Conservation (phyloP, 192 early-diverging fungal genomes). For the Umbelopsis sp. region DNA sequence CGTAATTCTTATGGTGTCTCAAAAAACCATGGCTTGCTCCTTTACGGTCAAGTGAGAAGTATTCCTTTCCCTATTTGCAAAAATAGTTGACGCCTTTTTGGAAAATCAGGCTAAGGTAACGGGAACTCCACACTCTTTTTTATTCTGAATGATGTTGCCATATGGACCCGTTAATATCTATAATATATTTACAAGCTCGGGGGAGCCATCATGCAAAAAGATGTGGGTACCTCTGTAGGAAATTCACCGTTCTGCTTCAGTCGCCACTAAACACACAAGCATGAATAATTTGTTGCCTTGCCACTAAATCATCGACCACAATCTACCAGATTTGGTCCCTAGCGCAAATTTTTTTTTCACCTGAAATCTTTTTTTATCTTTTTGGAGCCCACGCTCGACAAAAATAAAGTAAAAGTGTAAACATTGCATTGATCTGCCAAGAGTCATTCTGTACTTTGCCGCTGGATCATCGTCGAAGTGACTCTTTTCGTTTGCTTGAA, state of each 20-base stretch:
- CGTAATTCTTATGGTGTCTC: slow-evolving; percentile 19
- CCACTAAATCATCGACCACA: no score
- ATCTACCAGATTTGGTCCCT: no score
- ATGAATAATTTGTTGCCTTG: no score
- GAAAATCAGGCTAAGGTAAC: not conserved
- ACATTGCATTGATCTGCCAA: slow-evolving; percentile 4
- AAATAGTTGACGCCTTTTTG: slow-evolving; percentile 5
- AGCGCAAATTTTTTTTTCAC: not conserved
- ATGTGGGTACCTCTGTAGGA: no score
- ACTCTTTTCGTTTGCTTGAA: slow-evolving; percentile 3
- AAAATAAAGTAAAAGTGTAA: not conserved
- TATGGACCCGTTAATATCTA: no score
- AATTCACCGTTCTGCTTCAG: no score
- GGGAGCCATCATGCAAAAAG: no score
- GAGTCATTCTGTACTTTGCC: not conserved
- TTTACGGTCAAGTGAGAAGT: slow-evolving; percentile 20
- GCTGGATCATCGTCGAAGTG: slow-evolving; percentile 3
- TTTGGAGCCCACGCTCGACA: not conserved
- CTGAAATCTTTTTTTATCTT: slow-evolving; percentile 2
- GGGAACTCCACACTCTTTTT: no score
- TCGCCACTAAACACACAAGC: no score
- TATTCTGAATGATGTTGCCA: no score
- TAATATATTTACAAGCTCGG: no score
- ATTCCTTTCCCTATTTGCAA: slow-evolving; percentile 12
- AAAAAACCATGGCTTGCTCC: slow-evolving; percentile 16